phyloP scores from a whole-genome alignment of 345 rosid species.

The Mercurialis annua region DNA sequence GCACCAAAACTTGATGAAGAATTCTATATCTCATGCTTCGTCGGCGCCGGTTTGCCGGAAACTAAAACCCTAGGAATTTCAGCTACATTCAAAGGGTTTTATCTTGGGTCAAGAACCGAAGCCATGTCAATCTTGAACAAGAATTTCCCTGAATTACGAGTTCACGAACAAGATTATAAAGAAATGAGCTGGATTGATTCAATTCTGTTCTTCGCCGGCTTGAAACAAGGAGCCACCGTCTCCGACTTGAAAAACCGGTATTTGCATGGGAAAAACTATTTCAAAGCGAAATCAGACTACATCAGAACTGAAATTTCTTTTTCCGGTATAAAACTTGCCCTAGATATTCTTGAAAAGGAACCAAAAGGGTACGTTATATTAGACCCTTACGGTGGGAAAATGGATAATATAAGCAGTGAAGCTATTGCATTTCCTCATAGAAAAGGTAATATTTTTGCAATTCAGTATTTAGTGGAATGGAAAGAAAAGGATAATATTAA shows the following conservation, averaged over 20 bases:
- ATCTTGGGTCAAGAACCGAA: slow-evolving; percentile 17
- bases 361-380: slow-evolving; percentile 29
- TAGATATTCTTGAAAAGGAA: slow-evolving; percentile 23
- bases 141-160: slow-evolving; percentile 21
- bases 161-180: slow-evolving; percentile 18
- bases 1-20: slow-evolving; percentile 17
- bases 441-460: slow-evolving; percentile 18
- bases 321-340: slow-evolving; percentile 5
- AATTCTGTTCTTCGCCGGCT: slow-evolving; percentile 22
- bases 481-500: slow-evolving; percentile 16
- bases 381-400: slow-evolving; percentile 28
- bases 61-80: slow-evolving; percentile 14
- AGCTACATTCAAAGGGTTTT: slow-evolving; percentile 30
- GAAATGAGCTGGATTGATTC: slow-evolving; percentile 35
- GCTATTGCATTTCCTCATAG: slow-evolving; percentile 32
- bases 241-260: slow-evolving; percentile 21
- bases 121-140: slow-evolving; percentile 4
- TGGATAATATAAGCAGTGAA: slow-evolving; percentile 21
- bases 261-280: slow-evolving; percentile 9
- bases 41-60: slow-evolving; percentile 24
- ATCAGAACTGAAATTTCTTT: slow-evolving; percentile 17
- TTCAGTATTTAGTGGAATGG: slow-evolving; percentile 34
- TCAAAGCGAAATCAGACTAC: slow-evolving; percentile 30
- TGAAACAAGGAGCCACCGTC: slow-evolving; percentile 9
- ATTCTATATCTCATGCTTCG: slow-evolving; percentile 27